phyloP scores from a whole-genome alignment of 2,329 filamentous ascomycete genomes.

The Amauroascus verrucosus region DNA sequence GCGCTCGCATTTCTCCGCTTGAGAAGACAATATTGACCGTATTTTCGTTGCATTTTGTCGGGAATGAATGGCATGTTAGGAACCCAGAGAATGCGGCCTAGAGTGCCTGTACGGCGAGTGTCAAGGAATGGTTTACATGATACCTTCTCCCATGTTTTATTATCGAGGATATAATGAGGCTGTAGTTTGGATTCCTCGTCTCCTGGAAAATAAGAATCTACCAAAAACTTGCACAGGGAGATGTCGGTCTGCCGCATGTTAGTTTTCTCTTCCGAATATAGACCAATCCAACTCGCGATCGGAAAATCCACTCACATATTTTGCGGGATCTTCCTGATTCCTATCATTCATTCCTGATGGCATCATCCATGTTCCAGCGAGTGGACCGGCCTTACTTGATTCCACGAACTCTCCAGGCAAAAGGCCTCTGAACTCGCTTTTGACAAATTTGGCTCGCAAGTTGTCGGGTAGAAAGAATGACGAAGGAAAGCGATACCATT shows the following conservation, averaged over 20 bases:
- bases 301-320: conserved; percentile 52
- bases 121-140: conserved; percentile 74
- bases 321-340: conserved; percentile 74
- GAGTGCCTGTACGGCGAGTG: conserved; percentile 56
- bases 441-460: conserved; percentile 79
- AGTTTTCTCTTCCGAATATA: background rate
- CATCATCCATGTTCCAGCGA: conserved; percentile 72
- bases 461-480: conserved; percentile 81
- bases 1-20: conserved; percentile 37
- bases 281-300: conserved; percentile 24
- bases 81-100: conserved; percentile 73
- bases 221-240: conserved; percentile 65
- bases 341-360: conserved; percentile 83
- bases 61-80: conserved; percentile 63
- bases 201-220: conserved; percentile 72
- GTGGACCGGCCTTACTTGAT: conserved; percentile 57
- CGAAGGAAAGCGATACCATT: conserved; percentile 96
- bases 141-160: conserved; percentile 65
- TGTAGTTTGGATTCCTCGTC: conserved; percentile 55
- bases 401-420: conserved; percentile 85
- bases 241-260: conserved; percentile 49
- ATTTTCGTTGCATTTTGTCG: conserved; percentile 58
- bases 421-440: conserved; percentile 78
- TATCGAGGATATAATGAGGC: conserved; percentile 67
- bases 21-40: conserved; percentile 82